Evolutionary conservation across 2,329 filamentous ascomycete species (phyloP), one percentile per base, ranked within the genome.

Genomic region (Spiromastix sp.): DNA sequence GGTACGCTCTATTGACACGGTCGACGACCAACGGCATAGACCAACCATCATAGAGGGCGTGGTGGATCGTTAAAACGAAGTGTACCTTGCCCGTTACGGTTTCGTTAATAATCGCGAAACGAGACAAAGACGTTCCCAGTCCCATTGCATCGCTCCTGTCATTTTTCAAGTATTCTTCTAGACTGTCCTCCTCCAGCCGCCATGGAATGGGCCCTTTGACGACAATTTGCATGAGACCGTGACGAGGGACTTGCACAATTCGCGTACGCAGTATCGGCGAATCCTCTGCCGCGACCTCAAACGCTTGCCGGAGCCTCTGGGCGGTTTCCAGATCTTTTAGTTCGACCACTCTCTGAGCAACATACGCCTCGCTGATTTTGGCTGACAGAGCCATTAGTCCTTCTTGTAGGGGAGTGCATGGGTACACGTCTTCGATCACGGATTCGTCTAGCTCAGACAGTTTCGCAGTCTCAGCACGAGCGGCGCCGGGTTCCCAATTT

Each of bases 191-290:
- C 20, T 30, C 38, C n/a, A n/a, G n/a, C 36, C 35, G 42, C 50
- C 51, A 56, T 10, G 37, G 12, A 17, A 48, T 44, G 2, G 13
- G 18, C 25, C 46, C 43, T 7, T 45, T 45, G 10, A 56, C 30
- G 7, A 57, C 43, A 7, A 56, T 47, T 29, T 45, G 44, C 37
- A 40, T 33, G 16, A 53, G 27, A 9, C 47, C 42, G 26, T 27
- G 30, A 10, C 28, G 12, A 8, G 37, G 32, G 24, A 48, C 38
- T 31, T 51, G 45, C 6, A 55, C 47, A 15, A 58, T 48, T 7
- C 61, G 51, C 6, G 62, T 67, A 9, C 64, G 57, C 13, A 67
- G 47, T 12, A 67, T 60, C 9, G 56, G 53, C 17, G 52, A 46
- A 10, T 54, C 50, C 7, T 48, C 37, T 2, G 61, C 50, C 2